Conservation (phyloP, 2,329 filamentous ascomycete species). For the Sporothrix globosa region DNA sequence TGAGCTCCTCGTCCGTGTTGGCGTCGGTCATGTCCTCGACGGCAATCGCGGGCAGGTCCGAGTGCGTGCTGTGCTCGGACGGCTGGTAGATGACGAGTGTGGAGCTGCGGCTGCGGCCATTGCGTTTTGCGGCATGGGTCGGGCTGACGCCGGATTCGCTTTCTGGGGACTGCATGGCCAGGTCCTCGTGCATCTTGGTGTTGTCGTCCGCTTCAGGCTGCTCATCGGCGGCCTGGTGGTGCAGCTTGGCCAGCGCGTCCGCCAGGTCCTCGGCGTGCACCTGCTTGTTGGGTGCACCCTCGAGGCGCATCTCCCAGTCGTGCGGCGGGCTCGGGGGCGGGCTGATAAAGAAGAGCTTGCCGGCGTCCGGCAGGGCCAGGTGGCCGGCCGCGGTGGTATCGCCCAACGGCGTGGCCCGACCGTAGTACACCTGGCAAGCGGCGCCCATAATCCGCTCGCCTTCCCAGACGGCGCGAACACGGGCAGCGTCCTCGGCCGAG, state of each 20-base stretch:
- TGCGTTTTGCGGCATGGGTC: slow-evolving; percentile 28
- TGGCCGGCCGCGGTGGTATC: slow-evolving; percentile 47
- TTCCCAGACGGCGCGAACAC: slow-evolving; percentile 73
- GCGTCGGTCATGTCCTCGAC: slow-evolving; percentile 69
- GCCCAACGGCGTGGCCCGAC: slow-evolving; percentile 62
- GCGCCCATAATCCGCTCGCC: slow-evolving; percentile 73
- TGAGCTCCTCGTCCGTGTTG: slow-evolving; percentile 53
- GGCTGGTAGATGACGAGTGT: slow-evolving; percentile 67
- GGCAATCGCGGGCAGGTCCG: slow-evolving; percentile 64
- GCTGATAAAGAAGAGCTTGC: slow-evolving; percentile 74
- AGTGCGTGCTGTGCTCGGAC: slow-evolving; percentile 56
- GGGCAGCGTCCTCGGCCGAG: slow-evolving; percentile 68
- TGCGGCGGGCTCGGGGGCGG: slow-evolving; percentile 69
- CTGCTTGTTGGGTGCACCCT: slow-evolving; percentile 70
- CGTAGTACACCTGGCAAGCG: slow-evolving; percentile 70
- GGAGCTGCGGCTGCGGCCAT: slow-evolving; percentile 61
- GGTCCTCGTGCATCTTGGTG: slow-evolving; percentile 34
- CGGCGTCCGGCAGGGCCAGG: slow-evolving; percentile 67
- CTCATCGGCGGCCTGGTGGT: slow-evolving; percentile 46
- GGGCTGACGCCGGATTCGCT: slow-evolving; percentile 43
- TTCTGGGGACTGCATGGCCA: slow-evolving; percentile 44
- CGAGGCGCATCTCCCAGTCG: slow-evolving; percentile 69
- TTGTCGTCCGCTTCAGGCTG: slow-evolving; percentile 41
- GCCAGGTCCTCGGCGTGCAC: slow-evolving; percentile 71
- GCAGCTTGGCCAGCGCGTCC: slow-evolving; percentile 65